Evolutionary conservation across 805 yeast genomes (phyloP), one percentile per base, ranked within the genome.

Genomic region (Wickerhamiella domercqiae): DNA sequence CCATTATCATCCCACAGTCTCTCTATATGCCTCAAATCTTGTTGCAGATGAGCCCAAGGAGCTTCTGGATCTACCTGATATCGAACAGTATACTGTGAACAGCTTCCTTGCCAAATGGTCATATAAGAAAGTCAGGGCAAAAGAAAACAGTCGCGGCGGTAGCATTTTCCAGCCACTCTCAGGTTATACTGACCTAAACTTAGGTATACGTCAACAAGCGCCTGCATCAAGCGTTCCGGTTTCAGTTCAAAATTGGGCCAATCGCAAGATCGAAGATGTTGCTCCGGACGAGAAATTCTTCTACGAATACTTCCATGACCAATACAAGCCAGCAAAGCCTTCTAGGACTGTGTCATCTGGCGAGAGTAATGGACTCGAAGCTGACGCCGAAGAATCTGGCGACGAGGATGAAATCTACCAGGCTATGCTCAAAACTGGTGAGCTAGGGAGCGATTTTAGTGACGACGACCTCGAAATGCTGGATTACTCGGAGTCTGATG

Each of bases 111-210:
- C 90, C 59, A 73, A 93, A 57, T 90, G 93, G 61, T 95, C 90
- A 29, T 90, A 90, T 64, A 78, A 82, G 61, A 83, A 84, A 56
- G 82, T 95, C 34, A 83, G 82, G 62, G 78, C 73, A 50, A 80
- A 78, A 57, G 66, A 74, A 15, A 56, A 64, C 24, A 62, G 75
- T n/a, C 75, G 79, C 55, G 97, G 97, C 51, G 66, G 78, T 3
- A 83, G 96, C 32, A 86, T 90, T 54, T 90, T 90, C 97, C 98
- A 90, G 65, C 97, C 98, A 36, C 66, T 90, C 46, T 84, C 93
- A 32, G 96, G 95, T 45, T 53, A 39, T 22, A 48, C 51, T 2
- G 57, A 53, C 37, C 46, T 52, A 15, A 47, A 46, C 9, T 40
- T 57, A 7, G 48, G 59, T 11, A 45, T 57, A 11, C 44, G 53